Base-by-base conservation (phyloP, 2,329 filamentous ascomycete species). In the Fusarium liriodendri region DNA sequence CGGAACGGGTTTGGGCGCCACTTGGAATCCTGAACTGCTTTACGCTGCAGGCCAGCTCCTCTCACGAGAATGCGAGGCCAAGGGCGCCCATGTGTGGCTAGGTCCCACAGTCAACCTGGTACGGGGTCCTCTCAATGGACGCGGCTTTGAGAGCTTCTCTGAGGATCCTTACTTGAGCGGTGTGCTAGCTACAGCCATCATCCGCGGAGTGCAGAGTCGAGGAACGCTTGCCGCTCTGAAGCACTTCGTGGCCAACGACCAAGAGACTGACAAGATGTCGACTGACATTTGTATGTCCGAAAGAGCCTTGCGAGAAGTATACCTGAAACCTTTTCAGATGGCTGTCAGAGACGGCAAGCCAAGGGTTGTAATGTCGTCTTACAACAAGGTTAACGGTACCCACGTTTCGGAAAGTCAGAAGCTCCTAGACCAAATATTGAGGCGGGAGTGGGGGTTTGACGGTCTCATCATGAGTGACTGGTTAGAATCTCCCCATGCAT, bases 111-210 rank as follows among this genome's bases (percentile, higher is more conserved):
- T 92, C 32, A 91, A 90, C 78, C 89, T 90, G 79, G 88, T 91
- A 74, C 85, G 90, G 32, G 89, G 87, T 4, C 91, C 90, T 3
- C 84, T 92, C 0, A 90, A 89, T 27, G 91, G 90, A 4, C 86
- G 90, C 62, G 90, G 89, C 57, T 92, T 92, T 70, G 91, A 93
- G 78, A 90, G 89, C 0, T 92, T 90, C 75, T 89, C 88, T 2
- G 91, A 92, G 77, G 82, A 84, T 57, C 82, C 83, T 22, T 73
- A 82, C 20, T 67, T 84, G 8, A 71, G 68, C 16, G 75, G 77
- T 0, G 35, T 72, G 0, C 10, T 79, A 13, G 77, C 73, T 3
- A 77, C 77, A 3, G 71, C 73, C 18, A 81, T 81, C 33, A 78
- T 83, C 8, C 76, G 75, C 25, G 81, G 80, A 3, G 75, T 83